Conservation (phyloP, 768 basidiomycete genomes). For the Panaeolus papilionaceus region DNA sequence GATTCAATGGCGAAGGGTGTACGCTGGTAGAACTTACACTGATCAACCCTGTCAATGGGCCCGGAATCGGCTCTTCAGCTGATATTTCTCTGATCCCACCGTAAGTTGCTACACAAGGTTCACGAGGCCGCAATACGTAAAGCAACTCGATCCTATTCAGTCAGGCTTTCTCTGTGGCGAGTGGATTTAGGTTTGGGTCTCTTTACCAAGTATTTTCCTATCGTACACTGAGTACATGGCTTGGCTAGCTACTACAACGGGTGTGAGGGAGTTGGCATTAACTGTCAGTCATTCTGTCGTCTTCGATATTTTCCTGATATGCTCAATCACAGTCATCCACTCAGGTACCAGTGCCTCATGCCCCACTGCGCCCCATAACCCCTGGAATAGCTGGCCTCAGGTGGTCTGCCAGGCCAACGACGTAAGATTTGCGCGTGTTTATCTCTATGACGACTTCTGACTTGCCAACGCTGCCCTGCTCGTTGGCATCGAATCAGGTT, state of each 20-base stretch:
- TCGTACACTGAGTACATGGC: background rate
- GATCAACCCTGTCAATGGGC: conserved; percentile 25
- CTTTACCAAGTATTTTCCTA: no score
- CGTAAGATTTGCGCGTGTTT: background rate
- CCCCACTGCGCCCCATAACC: background rate
- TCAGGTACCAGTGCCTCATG: background rate
- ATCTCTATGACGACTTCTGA: background rate
- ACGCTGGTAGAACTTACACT: conserved; percentile 44
- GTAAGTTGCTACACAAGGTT: conserved; percentile 30
- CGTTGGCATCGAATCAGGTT: background rate
- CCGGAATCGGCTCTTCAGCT: conserved; percentile 24
- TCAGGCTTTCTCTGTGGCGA: conserved; percentile 46
- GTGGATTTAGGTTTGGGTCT: conserved; percentile 30
- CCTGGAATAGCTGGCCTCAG: background rate
- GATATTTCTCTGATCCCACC: conserved; percentile 43
- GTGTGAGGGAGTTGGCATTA: conserved; percentile 38
- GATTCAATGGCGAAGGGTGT: conserved; percentile 32
- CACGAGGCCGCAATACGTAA: no score
- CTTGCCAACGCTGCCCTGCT: no score
- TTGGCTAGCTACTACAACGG: conserved; percentile 41
- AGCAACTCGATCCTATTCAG: conserved; percentile 25
- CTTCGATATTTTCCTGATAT: background rate
- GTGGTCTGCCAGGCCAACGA: background rate
- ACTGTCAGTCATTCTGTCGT: background rate
- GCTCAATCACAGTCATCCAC: background rate